These are phyloP conservation scores for Epichloe elymi DNA, from an alignment of 2,329 filamentous ascomycete genomes.

Conservation along the genomic window DNA sequence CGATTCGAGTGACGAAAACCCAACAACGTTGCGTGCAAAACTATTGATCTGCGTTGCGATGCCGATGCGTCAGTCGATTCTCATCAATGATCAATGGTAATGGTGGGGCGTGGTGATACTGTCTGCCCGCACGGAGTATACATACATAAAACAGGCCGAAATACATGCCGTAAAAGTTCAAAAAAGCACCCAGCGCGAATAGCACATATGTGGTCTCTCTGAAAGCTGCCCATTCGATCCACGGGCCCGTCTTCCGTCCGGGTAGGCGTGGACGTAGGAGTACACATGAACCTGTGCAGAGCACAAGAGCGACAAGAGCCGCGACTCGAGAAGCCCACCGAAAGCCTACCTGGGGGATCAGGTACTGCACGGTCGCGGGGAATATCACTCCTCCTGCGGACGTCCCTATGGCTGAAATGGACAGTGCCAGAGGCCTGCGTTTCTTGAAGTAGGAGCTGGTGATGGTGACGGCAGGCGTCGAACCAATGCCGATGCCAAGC, in stretches of 20 bases:
- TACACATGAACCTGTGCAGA: conserved; percentile 26
- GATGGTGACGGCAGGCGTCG: conserved; percentile 45
- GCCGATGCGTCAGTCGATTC: not conserved
- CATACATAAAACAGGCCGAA: conserved; percentile 29
- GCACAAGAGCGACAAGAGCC: conserved; percentile 45
- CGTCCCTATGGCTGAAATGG: conserved; percentile 45
- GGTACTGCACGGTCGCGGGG: conserved; percentile 41
- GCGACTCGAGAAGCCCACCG: conserved; percentile 50
- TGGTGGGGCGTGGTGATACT: too few species aligned
- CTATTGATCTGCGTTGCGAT: conserved; percentile 15
- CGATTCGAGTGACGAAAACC: conserved; percentile 34
- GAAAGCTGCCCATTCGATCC: conserved; percentile 45
- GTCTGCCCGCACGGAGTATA: not conserved
- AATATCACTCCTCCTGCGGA: conserved; percentile 43
- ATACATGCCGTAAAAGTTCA: conserved; percentile 27
- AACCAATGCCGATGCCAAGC: conserved; percentile 41
- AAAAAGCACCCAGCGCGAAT: conserved; percentile 35
- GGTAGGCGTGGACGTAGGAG: conserved; percentile 32
- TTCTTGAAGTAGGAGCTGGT: conserved; percentile 48
- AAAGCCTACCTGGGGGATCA: conserved; percentile 47
- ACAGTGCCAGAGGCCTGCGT: conserved; percentile 43
- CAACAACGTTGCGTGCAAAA: conserved; percentile 28
- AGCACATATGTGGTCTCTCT: conserved; percentile 40
- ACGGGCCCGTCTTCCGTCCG: conserved; percentile 32
- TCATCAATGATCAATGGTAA: not conserved